A percentile compares a stretch with the other conserved stretches of the same genome.
Conservation (phyloP, 208 protist genomes). For the Leishmania guyanensis region DNA sequence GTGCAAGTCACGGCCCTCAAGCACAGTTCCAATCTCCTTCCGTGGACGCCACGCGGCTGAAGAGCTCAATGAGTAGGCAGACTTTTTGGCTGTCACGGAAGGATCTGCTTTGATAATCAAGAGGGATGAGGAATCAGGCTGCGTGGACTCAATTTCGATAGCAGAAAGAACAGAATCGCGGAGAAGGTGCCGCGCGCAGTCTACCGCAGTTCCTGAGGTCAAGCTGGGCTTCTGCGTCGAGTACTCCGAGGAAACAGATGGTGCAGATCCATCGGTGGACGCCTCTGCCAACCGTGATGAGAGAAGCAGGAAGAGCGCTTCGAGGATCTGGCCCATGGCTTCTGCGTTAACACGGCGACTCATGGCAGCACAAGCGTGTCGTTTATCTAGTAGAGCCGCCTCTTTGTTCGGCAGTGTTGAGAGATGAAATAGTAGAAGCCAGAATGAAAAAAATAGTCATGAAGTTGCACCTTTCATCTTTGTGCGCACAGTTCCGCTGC, state of each 20-base stretch:
- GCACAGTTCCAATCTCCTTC: conserved; percentile 47
- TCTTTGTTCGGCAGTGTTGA: background rate
- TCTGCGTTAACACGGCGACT: conserved; percentile 33
- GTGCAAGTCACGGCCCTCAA: conserved; percentile 72
- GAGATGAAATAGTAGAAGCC: conserved; percentile 9
- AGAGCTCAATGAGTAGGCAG: background rate
- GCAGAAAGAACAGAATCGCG: conserved; percentile 41
- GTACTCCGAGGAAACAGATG: background rate
- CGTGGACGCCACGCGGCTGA: conserved; percentile 23
- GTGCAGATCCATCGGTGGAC: conserved; percentile 12
- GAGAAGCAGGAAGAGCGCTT: conserved; percentile 40
- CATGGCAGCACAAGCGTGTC: conserved; percentile 17
- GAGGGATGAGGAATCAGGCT: conserved; percentile 11
- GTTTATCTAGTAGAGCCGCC: background rate
- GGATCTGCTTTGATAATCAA: background rate
- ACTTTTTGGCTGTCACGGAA: background rate
- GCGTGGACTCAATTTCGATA: conserved; percentile 31
- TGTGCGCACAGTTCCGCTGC: background rate
- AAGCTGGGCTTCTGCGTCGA: background rate
- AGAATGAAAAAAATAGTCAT: conserved; percentile 9
- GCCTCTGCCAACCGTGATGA: conserved; percentile 22
- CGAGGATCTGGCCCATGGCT: conserved; percentile 47
- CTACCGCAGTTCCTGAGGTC: background rate
- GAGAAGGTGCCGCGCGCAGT: conserved; percentile 32
- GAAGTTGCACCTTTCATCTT: background rate